Base-by-base conservation (phyloP, 2,329 filamentous ascomycete genomes). In the Nigrospora osmanthi region DNA sequence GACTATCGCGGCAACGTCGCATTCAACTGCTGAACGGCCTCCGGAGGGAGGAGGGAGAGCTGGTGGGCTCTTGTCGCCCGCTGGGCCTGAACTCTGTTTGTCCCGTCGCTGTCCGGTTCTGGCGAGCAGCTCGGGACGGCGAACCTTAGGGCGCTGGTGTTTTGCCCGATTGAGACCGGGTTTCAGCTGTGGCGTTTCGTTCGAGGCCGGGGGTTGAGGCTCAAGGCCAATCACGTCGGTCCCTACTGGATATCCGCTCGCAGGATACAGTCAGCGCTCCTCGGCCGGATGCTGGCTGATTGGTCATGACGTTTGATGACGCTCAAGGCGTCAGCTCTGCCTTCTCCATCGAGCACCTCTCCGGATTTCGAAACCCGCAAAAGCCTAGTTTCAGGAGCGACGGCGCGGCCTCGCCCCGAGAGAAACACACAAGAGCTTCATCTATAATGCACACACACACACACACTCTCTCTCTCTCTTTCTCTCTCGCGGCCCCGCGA, bases 141-240 rank as follows among this genome's bases (percentile, higher is more conserved):
- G 32, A 41, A 33, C 23, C 39, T 33, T 34, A 34, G 39, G 16
- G 34, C 34, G 31, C 19, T 41, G 12, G 23, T 40, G 30, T 40
- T 41, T 42, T 36, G 33, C 40, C 40, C n/a, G 42, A 44, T 41
- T 35, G 32, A 45, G 48, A 54, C 43, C 49, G 41, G 47, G 50
- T 53, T 60, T 65, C 62, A 67, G 62, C 64, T 61, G 62, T 64
- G 63, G 64, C 63, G 62, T 56, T 51, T 57, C 54, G 50, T 53
- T 47, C 52, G 50, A 50, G 48, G 51, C 53, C 52, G 55, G 49
- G 53, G 53, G 54, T 58, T 41, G 32, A 43, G 38, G 40, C 43
- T 40, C 23, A 16, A 38, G 47, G 41, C 60, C 62, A 64, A 65
- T 65, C 57, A 62, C 38, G 43, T 38, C 39, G 32, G 38, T 42